Base-by-base conservation (phyloP, 1,284 basidiomycete genomes). In the Sphaerobolus stellatus region DNA sequence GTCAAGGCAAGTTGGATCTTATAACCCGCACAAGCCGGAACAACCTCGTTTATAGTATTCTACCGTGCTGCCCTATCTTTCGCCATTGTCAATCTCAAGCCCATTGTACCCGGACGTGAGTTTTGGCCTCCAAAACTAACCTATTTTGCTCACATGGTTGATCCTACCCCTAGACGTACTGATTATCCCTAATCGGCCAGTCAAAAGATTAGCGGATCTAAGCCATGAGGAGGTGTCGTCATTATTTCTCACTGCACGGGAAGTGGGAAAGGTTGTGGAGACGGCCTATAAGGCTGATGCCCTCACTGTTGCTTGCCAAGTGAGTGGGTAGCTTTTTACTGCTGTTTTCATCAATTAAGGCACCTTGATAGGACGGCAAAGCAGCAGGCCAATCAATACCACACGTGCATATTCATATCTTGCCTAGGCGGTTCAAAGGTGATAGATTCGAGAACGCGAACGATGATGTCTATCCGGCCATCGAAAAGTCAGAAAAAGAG, bases 1-100 rank as follows among this genome's bases (percentile, higher is more conserved):
- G 81, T 29, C 92, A 94, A 70, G 52, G 52, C 49, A 16, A 22
- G 28, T 50, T 16, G 43, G 22, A 43, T 20, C 16, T 8, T 52
- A 28, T 33, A 18, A 11, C 25, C 22, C 57, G 53, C 52, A 11
- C 61, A 66, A 29, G 52, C 59, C 8, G 58, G 59, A 38, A 63
- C 66, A 67, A 27, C 7, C 27, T 18, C 13, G 5, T 41, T 34
- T 8, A 25, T n/a, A 54, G 85, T 81, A 0, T 96, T 97, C 72
- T 89, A 88, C 66, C 79, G 82, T 38, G 81, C 83, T 1, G 62
- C 82, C 0, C 74, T 88, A 13, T 84, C 88, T 0, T 88, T 83
- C 66, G 94, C 90, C 4, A 88, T 96, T 61, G 94, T 96, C 45
- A 97, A 97, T 68, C 81, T 96, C 59, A 96, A 94, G 65, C 94